Conservation (phyloP, 805 yeast genomes). For the Saccharomycopsis sp. region DNA sequence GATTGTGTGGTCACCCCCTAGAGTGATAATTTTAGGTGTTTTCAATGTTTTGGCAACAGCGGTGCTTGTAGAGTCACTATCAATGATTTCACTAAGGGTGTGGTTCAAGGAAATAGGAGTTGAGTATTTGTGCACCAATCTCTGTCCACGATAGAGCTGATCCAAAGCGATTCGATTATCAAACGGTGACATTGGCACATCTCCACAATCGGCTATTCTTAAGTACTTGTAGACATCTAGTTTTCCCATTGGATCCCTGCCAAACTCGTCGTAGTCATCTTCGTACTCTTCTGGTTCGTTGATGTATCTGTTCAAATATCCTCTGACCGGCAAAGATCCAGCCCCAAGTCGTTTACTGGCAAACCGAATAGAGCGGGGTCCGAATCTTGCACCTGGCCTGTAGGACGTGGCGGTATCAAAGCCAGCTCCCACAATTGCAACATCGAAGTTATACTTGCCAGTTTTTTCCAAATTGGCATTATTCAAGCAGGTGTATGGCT, state of each 20-base stretch:
- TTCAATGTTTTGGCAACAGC: background rate
- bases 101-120: conserved; percentile 11
- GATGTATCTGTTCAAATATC: conserved; percentile 7
- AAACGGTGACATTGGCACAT: conserved; percentile 54
- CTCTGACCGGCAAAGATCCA: conserved; percentile 17
- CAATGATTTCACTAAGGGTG: conserved; percentile 18
- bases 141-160: conserved; percentile 47
- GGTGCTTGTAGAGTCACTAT: conserved; percentile 19
- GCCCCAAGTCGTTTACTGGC: conserved; percentile 43
- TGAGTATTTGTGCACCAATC: conserved; percentile 39
- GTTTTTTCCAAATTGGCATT: background rate
- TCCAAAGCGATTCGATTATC: conserved; percentile 51
- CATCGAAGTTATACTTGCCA: conserved; percentile 39
- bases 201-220: conserved; percentile 50
- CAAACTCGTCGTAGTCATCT: background rate
- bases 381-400: conserved; percentile 79
- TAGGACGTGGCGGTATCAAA: conserved; percentile 78
- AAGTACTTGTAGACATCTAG: conserved; percentile 40
- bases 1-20: conserved; percentile 60
- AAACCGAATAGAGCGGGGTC: conserved; percentile 63
- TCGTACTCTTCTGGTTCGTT: background rate
- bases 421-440: conserved; percentile 73
- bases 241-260: conserved; percentile 26
- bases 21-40: conserved; percentile 39
- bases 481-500: conserved; percentile 5